Base-by-base conservation (phyloP, 202 grass and related monocot genomes). In the Bolboschoenoplectus hybrid region DNA sequence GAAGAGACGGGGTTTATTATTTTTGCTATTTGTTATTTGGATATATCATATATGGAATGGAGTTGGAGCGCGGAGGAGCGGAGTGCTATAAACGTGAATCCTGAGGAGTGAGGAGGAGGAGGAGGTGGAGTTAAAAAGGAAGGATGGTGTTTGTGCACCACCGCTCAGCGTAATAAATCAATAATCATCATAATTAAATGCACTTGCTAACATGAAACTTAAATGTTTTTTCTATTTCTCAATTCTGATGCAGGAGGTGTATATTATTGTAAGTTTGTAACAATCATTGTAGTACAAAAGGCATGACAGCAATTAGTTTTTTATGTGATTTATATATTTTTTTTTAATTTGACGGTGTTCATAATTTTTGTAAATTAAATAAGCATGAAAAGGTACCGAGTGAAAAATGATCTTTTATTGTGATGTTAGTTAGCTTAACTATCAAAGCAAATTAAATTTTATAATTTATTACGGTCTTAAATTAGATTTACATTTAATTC, bases 1-100 rank as follows among this genome's bases (percentile, higher is more conserved):
- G 62, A 64, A 32, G 26, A 39, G 35, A 9, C 4, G 49, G 49
- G 2, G 9, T 0, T n/a, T 47, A 26, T 26, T 26, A 26, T 26
- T 26, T 26, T 26, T 26, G 26, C 26, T 26, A 26, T 20, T 17
- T 9, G 43, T 47, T 47, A 2, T 47, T 11, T 47, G 13, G 36
- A 43, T 12, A 13, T 19, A 51, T 74, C 26, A 26, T 49, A 74
- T 74, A 73, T 5, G 17, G 8, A 49, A 16, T 45, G 71, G 5
- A 74, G 45, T 9, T 63, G 60, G 2, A 5, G 45, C 20, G 63
- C 2, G 13, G 19, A 3, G 46, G 47, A 76, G 73, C 26, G 73
- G 51, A 50, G 69, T 73, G 40, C 40, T 71, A n/a, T 73, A 73
- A 49, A 73, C 44, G 69, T 74, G 43, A 74, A 50, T 11, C 10